Evolutionary conservation across 2,329 filamentous ascomycete genomes (phyloP).

Genomic region (Stagonosporopsis chrysanthemi): DNA sequence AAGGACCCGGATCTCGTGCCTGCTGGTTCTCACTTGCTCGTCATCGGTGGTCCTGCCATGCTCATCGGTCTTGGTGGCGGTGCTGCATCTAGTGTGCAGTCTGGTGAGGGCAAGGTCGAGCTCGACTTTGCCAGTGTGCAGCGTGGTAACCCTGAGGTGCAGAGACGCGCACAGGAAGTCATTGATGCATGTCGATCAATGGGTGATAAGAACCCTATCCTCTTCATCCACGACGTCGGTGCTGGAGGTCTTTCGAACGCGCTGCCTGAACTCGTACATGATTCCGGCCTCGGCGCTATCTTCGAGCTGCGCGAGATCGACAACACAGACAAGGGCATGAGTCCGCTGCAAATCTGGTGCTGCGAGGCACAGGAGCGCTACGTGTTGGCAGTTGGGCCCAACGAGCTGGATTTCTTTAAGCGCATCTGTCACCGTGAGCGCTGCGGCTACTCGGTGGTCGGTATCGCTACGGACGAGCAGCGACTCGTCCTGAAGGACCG

Average conservation of each 20-base stretch:
- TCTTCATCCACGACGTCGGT: constrained; percentile 97
- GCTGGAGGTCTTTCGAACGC: constrained; percentile 88
- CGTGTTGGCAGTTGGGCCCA: constrained; percentile 84
- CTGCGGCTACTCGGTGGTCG: constrained; percentile 92
- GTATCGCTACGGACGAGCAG: constrained; percentile 75
- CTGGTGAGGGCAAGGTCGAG: constrained; percentile 86
- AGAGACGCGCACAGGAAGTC: constrained; percentile 94
- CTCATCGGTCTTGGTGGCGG: constrained; percentile 95
- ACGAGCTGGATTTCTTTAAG: constrained; percentile 76
- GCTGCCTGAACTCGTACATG: constrained; percentile 87
- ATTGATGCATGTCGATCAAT: constrained; percentile 92
- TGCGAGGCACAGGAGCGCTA: constrained; percentile 97
- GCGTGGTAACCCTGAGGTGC: constrained; percentile 94
- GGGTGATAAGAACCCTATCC: constrained; percentile 85
- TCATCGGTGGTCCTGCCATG: constrained; percentile 96
- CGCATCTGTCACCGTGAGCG: constrained; percentile 80
- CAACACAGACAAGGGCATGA: constrained; percentile 89
- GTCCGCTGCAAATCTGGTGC: constrained; percentile 96
- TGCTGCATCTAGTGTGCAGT: constrained; percentile 89
- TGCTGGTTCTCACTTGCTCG: constrained; percentile 87
- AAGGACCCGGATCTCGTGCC: constrained; percentile 82
- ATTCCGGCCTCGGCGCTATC: constrained; percentile 86
- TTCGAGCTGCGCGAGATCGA: constrained; percentile 97
- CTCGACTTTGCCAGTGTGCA: constrained; percentile 98
- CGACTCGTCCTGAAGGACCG: constrained; percentile 82